A percentile compares a stretch with the other conserved stretches of the same genome.
These are phyloP conservation scores for Tricholoma terreum DNA, from an alignment of 768 basidiomycete species.

Conservation along the genomic window DNA sequence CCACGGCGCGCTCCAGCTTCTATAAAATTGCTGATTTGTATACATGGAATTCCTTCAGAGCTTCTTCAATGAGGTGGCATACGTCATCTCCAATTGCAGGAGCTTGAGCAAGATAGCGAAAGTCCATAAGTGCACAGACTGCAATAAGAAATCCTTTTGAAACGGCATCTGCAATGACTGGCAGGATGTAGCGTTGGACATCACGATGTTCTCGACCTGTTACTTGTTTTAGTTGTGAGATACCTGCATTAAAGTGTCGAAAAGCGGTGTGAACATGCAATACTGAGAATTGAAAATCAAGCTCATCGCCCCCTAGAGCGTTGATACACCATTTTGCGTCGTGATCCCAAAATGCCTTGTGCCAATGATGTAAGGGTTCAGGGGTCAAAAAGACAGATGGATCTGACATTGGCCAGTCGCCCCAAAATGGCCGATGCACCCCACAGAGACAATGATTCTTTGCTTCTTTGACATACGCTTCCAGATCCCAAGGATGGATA, in stretches of 20 bases:
- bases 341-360: slow-evolving; percentile 38
- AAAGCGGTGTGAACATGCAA: slow-evolving; percentile 18
- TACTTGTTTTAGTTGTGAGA: slow-evolving; percentile 23
- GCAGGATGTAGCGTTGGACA: slow-evolving; percentile 27
- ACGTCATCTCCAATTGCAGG: slow-evolving; percentile 20
- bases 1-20: slow-evolving; percentile 23
- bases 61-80: slow-evolving; percentile 13
- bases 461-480: slow-evolving; percentile 19
- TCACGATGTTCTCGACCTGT: slow-evolving; percentile 26
- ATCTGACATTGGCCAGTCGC: slow-evolving; percentile 31
- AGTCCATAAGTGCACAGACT: slow-evolving; percentile 20
- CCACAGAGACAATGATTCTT: slow-evolving; percentile 26
- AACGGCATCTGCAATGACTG: slow-evolving; percentile 10
- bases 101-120: slow-evolving; percentile 27
- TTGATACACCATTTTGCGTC: slow-evolving; percentile 24
- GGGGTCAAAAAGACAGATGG: slow-evolving; percentile 31
- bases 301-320: slow-evolving; percentile 17
- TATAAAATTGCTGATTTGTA: slow-evolving; percentile 34
- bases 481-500: slow-evolving; percentile 22
- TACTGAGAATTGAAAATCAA: slow-evolving; percentile 22
- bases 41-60: slow-evolving; percentile 29
- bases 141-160: slow-evolving; percentile 6
- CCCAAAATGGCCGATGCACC: slow-evolving; percentile 35
- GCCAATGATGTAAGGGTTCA: slow-evolving; percentile 38
- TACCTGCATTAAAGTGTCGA: slow-evolving; percentile 25